These are phyloP conservation scores for Apiospora hydei DNA, from an alignment of 2,329 filamentous ascomycete genomes.

Conservation along the genomic window DNA sequence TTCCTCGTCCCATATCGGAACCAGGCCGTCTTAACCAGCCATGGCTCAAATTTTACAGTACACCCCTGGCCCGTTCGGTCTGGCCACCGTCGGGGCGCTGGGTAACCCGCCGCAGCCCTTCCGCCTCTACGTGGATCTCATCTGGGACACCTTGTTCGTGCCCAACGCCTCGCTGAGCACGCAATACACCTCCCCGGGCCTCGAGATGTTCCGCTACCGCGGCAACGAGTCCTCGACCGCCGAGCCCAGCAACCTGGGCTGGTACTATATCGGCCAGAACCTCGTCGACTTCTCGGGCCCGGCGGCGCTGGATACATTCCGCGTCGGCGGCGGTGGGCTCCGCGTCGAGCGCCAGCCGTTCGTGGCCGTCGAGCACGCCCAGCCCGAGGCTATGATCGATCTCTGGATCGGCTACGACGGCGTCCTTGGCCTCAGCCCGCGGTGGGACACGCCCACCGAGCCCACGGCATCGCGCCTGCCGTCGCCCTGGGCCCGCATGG, in stretches of 20 bases:
- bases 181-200: neutral
- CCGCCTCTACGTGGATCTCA: neutral
- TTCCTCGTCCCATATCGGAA: neutral
- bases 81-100: neutral
- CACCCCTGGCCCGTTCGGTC: neutral
- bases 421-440: conserved; percentile 6
- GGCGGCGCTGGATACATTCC: neutral
- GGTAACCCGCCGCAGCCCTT: neutral
- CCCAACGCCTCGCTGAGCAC: neutral
- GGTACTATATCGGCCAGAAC: neutral
- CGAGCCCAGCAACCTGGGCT: neutral
- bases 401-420: neutral
- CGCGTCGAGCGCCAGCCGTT: neutral
- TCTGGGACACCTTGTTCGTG: conserved; percentile 5
- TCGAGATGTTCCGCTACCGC: conserved; percentile 12
- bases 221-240: conserved; percentile 3
- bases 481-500: neutral
- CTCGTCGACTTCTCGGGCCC: neutral
- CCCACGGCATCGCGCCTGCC: neutral
- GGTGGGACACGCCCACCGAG: neutral
- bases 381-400: neutral
- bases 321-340: neutral
- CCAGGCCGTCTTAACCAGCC: neutral
- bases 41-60: neutral
- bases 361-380: conserved; percentile 1